phyloP scores from a whole-genome alignment of 1,284 basidiomycete genomes.

The Wolfiporia cocos region DNA sequence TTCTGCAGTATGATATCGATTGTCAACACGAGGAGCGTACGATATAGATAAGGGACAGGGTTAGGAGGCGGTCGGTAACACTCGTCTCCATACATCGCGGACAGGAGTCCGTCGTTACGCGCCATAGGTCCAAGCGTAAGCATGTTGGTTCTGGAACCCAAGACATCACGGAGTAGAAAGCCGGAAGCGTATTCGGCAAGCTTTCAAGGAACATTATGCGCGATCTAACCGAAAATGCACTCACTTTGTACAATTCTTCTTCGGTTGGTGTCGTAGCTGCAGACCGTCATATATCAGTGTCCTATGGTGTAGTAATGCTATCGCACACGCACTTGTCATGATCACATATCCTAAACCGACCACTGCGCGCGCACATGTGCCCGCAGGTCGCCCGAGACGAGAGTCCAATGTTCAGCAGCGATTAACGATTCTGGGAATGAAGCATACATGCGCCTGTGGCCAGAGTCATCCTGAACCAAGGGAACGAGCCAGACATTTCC shows the following conservation, averaged over 20 bases:
- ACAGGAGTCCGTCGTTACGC: too few relatives aligned
- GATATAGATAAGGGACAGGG: too few relatives aligned
- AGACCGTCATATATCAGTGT: neutral
- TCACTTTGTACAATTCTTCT: constrained; percentile 49
- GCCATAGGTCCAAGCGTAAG: too few relatives aligned
- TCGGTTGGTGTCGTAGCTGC: constrained; percentile 56
- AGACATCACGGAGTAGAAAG: too few relatives aligned
- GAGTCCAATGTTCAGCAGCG: constrained; percentile 3
- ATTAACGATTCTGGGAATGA: constrained; percentile 8
- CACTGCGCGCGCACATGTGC: constrained; percentile 31
- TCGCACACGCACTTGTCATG: constrained; percentile 55
- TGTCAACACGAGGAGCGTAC: neutral
- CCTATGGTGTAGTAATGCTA: too few relatives aligned
- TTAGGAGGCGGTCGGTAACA: too few relatives aligned
- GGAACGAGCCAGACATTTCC: constrained; percentile 8
- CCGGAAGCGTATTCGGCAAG: too few relatives aligned
- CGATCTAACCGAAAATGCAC: constrained; percentile 12
- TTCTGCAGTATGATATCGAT: constrained; percentile 31
- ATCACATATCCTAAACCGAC: constrained; percentile 54
- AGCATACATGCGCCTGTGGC: constrained; percentile 43
- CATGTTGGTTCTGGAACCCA: too few relatives aligned
- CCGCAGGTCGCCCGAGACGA: constrained; percentile 6
- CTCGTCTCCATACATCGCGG: too few relatives aligned
- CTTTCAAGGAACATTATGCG: too few relatives aligned
- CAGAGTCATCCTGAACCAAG: constrained; percentile 30